Evolutionary conservation across 2,329 filamentous ascomycete species (phyloP), one percentile per base, ranked within the genome.

Genomic region (Aureobasidium musti): DNA sequence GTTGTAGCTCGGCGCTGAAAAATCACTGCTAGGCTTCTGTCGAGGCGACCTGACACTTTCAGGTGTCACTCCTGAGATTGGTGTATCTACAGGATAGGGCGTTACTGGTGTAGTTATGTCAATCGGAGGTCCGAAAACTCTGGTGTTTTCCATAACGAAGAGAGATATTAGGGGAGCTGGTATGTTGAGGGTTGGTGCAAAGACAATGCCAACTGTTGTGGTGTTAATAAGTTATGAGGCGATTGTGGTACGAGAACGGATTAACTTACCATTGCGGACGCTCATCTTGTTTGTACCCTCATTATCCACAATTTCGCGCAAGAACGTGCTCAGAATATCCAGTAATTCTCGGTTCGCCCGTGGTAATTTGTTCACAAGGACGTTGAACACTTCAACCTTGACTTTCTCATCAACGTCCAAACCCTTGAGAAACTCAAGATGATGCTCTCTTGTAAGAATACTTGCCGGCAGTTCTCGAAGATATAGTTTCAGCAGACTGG

Each of bases 231-330:
- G 57, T n/a, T 60, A 41, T 52, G 3, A n/a, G 19, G 10, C 5
- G 5, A 35, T 10, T 14, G 21, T 13, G 28, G 6, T 23, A 21
- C 28, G 26, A 23, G n/a, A 33, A 49, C 14, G 26, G 13, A 13
- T n/a, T 14, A 19, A 71, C 77, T 75, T 72, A 80, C 78, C 81
- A 74, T 99, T 99, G 71, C 94, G 89, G 63, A 97, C 91, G 13
- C 91, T 97, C 95, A 99, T 99, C 83, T 97, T 98, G 82, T 99
- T 99, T 69, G 90, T 82, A 72, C 91, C 89, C 7, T 92, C 84
- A 72, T 97, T 92, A 77, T 95, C 92, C 74, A 97, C 92, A 72
- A 99, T 94, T 73, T 90, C 89, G 74, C 97, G 91, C 72, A 99
- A 80, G 79, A 97, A 97, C 3, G 90, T 87, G 56, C 94, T 91